These are phyloP conservation scores for Saccharomyces hybrid DNA, from an alignment of 1,139 yeast genomes.

Conservation along the genomic window DNA sequence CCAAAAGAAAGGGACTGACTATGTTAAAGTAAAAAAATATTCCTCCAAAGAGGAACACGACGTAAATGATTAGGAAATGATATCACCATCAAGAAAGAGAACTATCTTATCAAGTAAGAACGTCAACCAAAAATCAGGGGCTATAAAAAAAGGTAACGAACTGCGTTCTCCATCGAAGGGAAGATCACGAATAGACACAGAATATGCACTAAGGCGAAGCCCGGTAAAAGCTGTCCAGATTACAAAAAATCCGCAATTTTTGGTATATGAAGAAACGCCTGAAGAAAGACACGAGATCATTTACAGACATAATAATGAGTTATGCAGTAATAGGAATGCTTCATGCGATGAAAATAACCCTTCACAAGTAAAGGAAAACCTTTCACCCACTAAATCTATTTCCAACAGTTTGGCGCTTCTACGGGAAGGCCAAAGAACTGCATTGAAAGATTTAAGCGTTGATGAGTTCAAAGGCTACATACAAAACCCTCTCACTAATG, in stretches of 20 bases:
- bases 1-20: neutral
- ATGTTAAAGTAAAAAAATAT: neutral
- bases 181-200: slow-evolving; percentile 10
- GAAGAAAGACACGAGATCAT: slow-evolving; percentile 15
- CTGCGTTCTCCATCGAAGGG: slow-evolving; percentile 10
- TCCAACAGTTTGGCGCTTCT: neutral
- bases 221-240: slow-evolving; percentile 10
- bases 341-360: slow-evolving; percentile 17
- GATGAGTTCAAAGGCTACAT: slow-evolving; percentile 16
- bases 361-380: slow-evolving; percentile 15
- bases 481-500: slow-evolving; percentile 10
- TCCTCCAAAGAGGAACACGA: no score
- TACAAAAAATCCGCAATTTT: slow-evolving; percentile 8
- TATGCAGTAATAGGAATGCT: slow-evolving; percentile 2
- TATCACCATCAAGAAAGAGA: neutral
- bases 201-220: slow-evolving; percentile 13
- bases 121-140: neutral
- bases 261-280: slow-evolving; percentile 18
- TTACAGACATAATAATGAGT: slow-evolving; percentile 11
- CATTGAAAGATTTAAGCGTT: slow-evolving; percentile 18
- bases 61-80: neutral
- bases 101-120: neutral
- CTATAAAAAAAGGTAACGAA: neutral
- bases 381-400: slow-evolving; percentile 16
- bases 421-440: slow-evolving; percentile 4